A percentile compares a stretch with the other conserved stretches of the same genome.
phyloP scores from a whole-genome alignment of 1,139 yeast species.

The Kodamaea sp. region DNA sequence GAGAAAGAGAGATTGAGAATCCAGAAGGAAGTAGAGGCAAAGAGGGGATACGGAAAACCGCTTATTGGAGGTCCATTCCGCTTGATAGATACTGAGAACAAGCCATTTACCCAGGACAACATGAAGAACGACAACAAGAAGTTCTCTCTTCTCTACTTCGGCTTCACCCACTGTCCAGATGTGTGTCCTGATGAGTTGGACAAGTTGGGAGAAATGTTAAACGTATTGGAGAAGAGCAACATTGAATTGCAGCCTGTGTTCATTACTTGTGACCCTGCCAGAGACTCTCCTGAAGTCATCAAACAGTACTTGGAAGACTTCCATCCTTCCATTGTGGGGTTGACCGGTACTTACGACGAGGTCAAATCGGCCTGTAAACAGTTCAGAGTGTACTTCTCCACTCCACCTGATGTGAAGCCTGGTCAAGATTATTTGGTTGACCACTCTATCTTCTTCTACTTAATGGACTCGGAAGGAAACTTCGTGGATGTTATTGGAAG shows the following conservation, averaged over 20 bases:
- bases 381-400: conserved; percentile 90
- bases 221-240: conserved; percentile 54
- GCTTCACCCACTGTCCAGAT: conserved; percentile 97
- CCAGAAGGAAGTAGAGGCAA: conserved; percentile 79
- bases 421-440: conserved; percentile 97
- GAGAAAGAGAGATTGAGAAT: conserved; percentile 75
- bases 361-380: conserved; percentile 82
- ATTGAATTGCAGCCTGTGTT: conserved; percentile 79
- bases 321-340: conserved; percentile 84
- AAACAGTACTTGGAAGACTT: conserved; percentile 81
- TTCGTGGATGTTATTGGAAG: conserved; percentile 94
- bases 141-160: conserved; percentile 84
- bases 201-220: conserved; percentile 78
- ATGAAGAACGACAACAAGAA: conserved; percentile 59
- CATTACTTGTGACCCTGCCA: conserved; percentile 94
- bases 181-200: conserved; percentile 98
- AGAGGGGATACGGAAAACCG: conserved; percentile 89
- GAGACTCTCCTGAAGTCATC: conserved; percentile 84
- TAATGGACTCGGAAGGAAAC: conserved; percentile 96
- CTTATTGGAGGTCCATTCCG: conserved; percentile 88
- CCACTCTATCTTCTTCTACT: conserved; percentile 92
- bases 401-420: conserved; percentile 90
- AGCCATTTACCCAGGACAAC: conserved; percentile 72
- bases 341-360: conserved; percentile 87
- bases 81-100: conserved; percentile 68